Evolutionary conservation across 805 yeast species (phyloP).

Genomic region (Starmerella potacharoeniae): DNA sequence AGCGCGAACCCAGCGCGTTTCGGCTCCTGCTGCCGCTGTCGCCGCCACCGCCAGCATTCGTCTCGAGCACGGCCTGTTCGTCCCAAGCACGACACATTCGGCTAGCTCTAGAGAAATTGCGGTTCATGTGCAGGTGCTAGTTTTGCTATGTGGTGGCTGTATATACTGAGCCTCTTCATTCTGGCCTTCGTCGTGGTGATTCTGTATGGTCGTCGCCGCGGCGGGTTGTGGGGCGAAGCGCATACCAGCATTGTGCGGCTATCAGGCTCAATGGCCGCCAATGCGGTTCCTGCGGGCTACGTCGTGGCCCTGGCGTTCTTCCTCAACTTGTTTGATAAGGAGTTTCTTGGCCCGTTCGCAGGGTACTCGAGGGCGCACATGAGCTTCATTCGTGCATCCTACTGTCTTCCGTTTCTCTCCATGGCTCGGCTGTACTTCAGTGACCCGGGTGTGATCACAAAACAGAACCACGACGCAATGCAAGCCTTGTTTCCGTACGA

Average conservation of each 20-base stretch:
- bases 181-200: constrained; percentile 1
- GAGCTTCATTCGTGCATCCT: constrained; percentile 13
- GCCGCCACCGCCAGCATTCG: no score
- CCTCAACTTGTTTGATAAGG: constrained; percentile 15
- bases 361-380: constrained; percentile 13
- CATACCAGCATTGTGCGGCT: constrained; percentile 1
- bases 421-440: constrained; percentile 26
- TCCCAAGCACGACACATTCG: no score
- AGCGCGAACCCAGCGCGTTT: neutral
- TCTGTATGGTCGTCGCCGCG: constrained; percentile 4
- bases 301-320: constrained; percentile 15
- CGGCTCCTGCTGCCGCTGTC: neutral
- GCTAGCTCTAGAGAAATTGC: no score
- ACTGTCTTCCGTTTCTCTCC: constrained; percentile 19
- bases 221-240: neutral
- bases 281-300: constrained; percentile 21
- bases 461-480: constrained; percentile 18
- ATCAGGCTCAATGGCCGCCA: constrained; percentile 14
- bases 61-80: no score
- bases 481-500: constrained; percentile 34
- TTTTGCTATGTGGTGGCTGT: neutral
- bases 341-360: constrained; percentile 1
- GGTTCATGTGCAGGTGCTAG: neutral
- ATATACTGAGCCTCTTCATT: neutral
- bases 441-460: constrained; percentile 31